Evolutionary conservation across 192 early-diverging fungal genomes (phyloP), one percentile per base, ranked within the genome.

Genomic region (Coemansia sp.): DNA sequence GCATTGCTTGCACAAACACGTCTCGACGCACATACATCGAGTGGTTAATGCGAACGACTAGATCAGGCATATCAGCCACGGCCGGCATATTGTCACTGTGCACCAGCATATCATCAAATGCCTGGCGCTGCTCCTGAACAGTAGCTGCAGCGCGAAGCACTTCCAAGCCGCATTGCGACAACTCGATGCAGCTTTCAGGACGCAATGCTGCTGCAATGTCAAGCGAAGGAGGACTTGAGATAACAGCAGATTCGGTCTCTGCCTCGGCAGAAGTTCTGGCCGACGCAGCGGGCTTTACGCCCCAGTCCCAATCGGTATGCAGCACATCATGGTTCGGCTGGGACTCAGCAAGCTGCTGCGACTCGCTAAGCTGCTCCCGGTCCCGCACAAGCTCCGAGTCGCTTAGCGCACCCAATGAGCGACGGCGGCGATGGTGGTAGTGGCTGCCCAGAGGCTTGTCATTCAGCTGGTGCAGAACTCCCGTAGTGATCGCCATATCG

Each of bases 281-380:
- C 8, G 51, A 14, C 9, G 60, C 51, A 9, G 48, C 51, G 3
- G 56, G 42, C 30, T 60, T 58, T 6, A 71, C 74, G 39, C 74
- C 74, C 74, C 74, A 77, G 64, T 77, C 74, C 74, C 74, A 77
- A 56, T 63, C 69, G 16, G 74, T 53, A 16, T 74, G 74, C 51
- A 66, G 49, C 38, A 36, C 44, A 11, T 52, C 49, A 42, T 26
- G 15, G 15, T 31, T 32, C 7, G 8, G 45, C 8, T 31, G 32
- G 15, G 21, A n/a, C 36, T 11, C 45, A 7, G 2, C n/a, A 12
- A 12, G 32, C 1, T 17, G 40, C 11, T 30, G 12, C 12, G 41
- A 18, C 34, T 32, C 50, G 37, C 11, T 45, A 17, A 12, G 36
- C 28, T 26, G 39, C 37, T 23, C 40, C 31, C 40, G n/a, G 41